Percentiles rank a stretch among this genome's conserved stretches.
Evolutionary conservation across 2,329 filamentous ascomycete species (phyloP).

Genomic region (Nothopassalora personata): DNA sequence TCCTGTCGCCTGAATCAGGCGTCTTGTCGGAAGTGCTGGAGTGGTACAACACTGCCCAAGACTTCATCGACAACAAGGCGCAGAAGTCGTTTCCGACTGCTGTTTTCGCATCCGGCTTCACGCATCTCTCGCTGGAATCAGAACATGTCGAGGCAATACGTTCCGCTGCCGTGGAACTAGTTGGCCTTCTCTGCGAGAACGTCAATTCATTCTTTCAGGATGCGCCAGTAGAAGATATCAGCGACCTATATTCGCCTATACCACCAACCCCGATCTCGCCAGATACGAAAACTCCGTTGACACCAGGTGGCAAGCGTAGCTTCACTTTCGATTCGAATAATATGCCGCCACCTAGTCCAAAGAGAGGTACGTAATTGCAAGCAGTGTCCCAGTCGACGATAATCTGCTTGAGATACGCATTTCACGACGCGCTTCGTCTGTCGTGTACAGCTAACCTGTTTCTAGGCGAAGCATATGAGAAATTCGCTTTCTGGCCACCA

Average conservation of each 20-base stretch:
- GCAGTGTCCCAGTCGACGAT: no score
- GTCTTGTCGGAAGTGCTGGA: slow-evolving; percentile 84
- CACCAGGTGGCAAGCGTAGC: slow-evolving; percentile 55
- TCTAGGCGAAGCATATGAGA: slow-evolving; percentile 74
- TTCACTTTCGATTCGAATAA: slow-evolving; percentile 77
- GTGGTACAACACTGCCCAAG: slow-evolving; percentile 88
- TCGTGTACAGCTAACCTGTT: no score
- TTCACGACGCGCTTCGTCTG: no score
- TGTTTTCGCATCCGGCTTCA: slow-evolving; percentile 50
- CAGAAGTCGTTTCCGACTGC: slow-evolving; percentile 66
- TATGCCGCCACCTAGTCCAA: slow-evolving; percentile 70
- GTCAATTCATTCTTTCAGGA: slow-evolving; percentile 79
- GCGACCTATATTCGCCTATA: slow-evolving; percentile 75
- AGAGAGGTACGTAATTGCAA: slow-evolving; percentile 33
- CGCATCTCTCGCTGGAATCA: slow-evolving; percentile 74
- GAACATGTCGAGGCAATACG: slow-evolving; percentile 67
- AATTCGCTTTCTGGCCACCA: slow-evolving; percentile 90
- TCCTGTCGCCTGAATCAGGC: slow-evolving; percentile 70
- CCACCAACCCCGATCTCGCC: slow-evolving; percentile 66
- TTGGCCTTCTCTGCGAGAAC: slow-evolving; percentile 74
- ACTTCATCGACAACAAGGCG: slow-evolving; percentile 80
- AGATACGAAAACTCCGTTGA: slow-evolving; percentile 40
- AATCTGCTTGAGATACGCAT: no score
- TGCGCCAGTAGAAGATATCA: slow-evolving; percentile 84
- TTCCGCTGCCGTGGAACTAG: slow-evolving; percentile 73